Evolutionary conservation across 257 asterid genomes (phyloP), one percentile per base, ranked within the genome.

Genomic region (Solanum sitiens): DNA sequence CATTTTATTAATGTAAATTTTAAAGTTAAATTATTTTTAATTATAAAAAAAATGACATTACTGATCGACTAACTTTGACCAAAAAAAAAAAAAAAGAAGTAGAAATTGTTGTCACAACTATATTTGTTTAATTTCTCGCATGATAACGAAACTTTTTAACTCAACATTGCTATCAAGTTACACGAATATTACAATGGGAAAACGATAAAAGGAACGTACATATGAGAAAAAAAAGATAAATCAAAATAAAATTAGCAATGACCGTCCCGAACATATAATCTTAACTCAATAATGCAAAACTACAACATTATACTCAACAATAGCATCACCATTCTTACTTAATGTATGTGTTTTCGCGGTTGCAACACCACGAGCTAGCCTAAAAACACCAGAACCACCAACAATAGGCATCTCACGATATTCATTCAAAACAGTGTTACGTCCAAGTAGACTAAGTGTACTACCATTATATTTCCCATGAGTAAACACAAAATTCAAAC

Each of bases 361-460:
- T 32, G 87, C 94, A 8, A 90, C 9, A 3, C 95, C 95, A 12
- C 92, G 88, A 2, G 95, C 92, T 16, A 92, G 89, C 39, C 95
- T 87, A 87, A 94, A 94, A n/a, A 44, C 91, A 21, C 96, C 96
- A 5, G 94, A 85, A 40, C 96, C 96, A 13, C 95, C 96, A 7
- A 91, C 87, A 3, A 94, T 89, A 4, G 94, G 89, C 89, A 94
- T 42, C 89, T 94, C 96, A 0, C 93, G 87, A 27, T 83, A 86
- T 88, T 86, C 84, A 2, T 67, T 53, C 42, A 75, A 39, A 6
- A 90, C 42, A 0, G 94, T 88, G 16, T 89, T 90, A 18, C 90
- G 88, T 6, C 92, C 94, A 1, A 90, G 77, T n/a, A 93, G 45
- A 32, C 87, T 90, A 0, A 93, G 91, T 5, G 94, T 93, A 87